Evolutionary conservation across 352 stramenopile species (phyloP), one percentile per base, ranked within the genome.

Genomic region (Phytophthora syringae): DNA sequence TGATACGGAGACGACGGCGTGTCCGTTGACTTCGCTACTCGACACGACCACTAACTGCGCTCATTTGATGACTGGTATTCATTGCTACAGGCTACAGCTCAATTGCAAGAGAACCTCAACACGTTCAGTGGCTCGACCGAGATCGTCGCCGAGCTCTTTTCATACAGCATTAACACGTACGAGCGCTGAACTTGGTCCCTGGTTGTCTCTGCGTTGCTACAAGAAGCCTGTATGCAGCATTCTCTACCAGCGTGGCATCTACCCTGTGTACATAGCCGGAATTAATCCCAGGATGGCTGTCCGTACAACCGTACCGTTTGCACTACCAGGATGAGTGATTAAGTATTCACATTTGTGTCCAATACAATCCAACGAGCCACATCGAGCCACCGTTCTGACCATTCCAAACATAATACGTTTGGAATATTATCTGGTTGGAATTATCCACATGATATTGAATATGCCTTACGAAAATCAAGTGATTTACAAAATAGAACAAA

Each of bases 131-230:
- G 98, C 40, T 99, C 95, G 21, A 97, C 98, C 2, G 96, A 99
- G 67, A 98, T 99, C 43, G 97, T 99, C 45, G 98, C 96, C 0
- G 97, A 99, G 80, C 99, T 99, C 76, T 99, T 99, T 86, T 98
- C 97, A 53, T 99, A 98, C 68, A 95, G 93, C 56, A 99, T 99
- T 79, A 99, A 99, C 87, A 97, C 83, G 89, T 96, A 72, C 32
- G 52, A 22, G 50, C 16, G 9, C n/a, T n/a, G n/a, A n/a, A n/a
- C n/a, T 12, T 27, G 48, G 55, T 7, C 10, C 21, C 53, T 45
- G 3, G 20, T 64, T 51, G 10, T 28, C 25, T 28, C 49, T n/a
- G 18, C 55, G 39, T n/a, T n/a, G 11, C 25, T 69, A n/a, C 11
- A 20, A 32, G 36, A 22, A 22, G 62, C 13, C 32, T 70, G 36